Conservation (phyloP, 2,329 filamentous ascomycete species). For the Falciphora oryzae region DNA sequence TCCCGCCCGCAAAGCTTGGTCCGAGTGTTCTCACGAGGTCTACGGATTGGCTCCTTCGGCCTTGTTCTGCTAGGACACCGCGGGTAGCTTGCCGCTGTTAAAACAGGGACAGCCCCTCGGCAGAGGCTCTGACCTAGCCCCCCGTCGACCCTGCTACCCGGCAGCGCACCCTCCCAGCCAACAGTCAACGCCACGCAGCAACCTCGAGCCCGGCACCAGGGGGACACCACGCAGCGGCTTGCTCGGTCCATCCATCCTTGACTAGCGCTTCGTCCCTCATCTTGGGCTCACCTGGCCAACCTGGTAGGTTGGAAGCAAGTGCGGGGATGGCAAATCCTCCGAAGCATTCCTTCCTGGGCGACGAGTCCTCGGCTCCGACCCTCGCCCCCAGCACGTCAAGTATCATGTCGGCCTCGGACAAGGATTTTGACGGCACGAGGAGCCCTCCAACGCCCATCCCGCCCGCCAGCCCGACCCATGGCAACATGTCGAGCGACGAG, state of each 20-base stretch:
- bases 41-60: neutral
- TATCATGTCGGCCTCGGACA: conserved; percentile 3
- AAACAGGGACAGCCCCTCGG: neutral
- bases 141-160: neutral
- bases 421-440: conserved; percentile 1
- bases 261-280: neutral
- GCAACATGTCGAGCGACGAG: neutral
- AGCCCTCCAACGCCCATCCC: neutral
- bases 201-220: neutral
- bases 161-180: neutral
- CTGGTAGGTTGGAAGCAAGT: neutral
- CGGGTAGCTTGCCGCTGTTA: neutral
- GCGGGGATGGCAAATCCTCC: neutral
- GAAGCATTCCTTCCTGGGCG: neutral
- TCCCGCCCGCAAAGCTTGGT: neutral
- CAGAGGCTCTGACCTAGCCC: neutral
- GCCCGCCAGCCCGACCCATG: neutral
- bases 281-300: no score
- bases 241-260: no score
- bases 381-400: conserved; percentile 10
- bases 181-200: neutral
- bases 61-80: neutral
- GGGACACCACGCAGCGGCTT: neutral
- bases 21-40: neutral
- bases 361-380: conserved; percentile 7